phyloP scores from a whole-genome alignment of 1,284 basidiomycete species.

The Lentinula novae-zelandiae region DNA sequence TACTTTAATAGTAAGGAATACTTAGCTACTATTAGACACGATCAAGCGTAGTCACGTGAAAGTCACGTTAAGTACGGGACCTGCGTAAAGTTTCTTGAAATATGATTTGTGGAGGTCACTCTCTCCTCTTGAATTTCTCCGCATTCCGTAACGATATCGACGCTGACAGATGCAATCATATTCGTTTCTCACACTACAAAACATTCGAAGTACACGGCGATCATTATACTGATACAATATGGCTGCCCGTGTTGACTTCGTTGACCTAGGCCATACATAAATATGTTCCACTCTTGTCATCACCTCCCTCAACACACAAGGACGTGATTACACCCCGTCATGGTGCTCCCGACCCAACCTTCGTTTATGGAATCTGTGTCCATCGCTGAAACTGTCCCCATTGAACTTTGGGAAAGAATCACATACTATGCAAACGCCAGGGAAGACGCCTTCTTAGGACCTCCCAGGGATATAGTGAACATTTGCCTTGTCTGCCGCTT shows the following conservation, averaged over 20 bases:
- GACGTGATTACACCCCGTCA: slow-evolving; percentile 33
- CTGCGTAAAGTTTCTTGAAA: no score
- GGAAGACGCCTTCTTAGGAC: slow-evolving; percentile 33
- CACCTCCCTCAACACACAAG: neutral
- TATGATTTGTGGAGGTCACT: neutral
- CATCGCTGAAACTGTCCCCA: slow-evolving; percentile 20
- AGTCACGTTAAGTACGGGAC: no score
- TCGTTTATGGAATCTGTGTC: slow-evolving; percentile 16
- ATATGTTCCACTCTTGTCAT: neutral
- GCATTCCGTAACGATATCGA: neutral
- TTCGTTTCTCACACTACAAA: slow-evolving; percentile 2
- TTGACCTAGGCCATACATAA: neutral
- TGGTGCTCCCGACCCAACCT: neutral
- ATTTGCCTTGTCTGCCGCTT: slow-evolving; percentile 48
- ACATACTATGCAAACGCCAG: slow-evolving; percentile 32
- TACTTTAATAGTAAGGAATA: no score
- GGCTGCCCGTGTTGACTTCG: neutral
- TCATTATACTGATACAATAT: neutral
- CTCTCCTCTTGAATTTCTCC: neutral
- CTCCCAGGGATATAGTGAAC: slow-evolving; percentile 36
- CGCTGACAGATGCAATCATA: slow-evolving; percentile 9
- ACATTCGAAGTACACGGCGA: slow-evolving; percentile 5
- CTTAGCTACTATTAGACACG: no score
- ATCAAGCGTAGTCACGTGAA: no score
- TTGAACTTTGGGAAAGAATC: slow-evolving; percentile 35